These are phyloP conservation scores for Aspergillus pseudonomiae DNA, from an alignment of 2,329 filamentous ascomycete genomes.

Conservation along the genomic window DNA sequence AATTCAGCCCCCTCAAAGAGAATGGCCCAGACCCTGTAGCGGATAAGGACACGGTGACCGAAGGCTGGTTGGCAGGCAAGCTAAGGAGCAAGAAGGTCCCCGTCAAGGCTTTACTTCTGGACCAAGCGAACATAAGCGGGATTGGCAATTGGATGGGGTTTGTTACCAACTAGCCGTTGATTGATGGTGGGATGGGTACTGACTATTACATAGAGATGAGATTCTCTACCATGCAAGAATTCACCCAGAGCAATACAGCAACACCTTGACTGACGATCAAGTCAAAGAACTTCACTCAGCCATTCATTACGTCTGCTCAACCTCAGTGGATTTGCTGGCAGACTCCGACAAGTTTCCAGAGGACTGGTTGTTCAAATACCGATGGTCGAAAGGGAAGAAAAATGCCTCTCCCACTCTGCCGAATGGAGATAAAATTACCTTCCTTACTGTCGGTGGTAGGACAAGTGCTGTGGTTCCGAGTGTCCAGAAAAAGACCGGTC, in stretches of 20 bases:
- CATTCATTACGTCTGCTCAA: constrained; percentile 77
- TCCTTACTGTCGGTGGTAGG: constrained; percentile 85
- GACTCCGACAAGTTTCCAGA: constrained; percentile 84
- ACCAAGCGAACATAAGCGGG: constrained; percentile 86
- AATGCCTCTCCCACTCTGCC: constrained; percentile 68
- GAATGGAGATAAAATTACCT: constrained; percentile 81
- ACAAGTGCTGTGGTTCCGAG: constrained; percentile 87
- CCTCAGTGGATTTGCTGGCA: constrained; percentile 74
- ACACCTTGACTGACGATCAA: constrained; percentile 74
- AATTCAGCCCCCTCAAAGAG: constrained; percentile 77
- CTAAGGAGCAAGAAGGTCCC: constrained; percentile 78
- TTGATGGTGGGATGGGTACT: not conserved
- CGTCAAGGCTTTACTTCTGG: constrained; percentile 83
- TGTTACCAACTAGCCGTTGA: constrained; percentile 25
- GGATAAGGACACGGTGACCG: constrained; percentile 75
- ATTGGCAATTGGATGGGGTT: constrained; percentile 95
- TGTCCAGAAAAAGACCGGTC: constrained; percentile 79
- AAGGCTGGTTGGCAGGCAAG: constrained; percentile 72
- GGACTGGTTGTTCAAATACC: constrained; percentile 84
- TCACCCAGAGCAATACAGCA: constrained; percentile 90
- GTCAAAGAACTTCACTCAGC: constrained; percentile 71
- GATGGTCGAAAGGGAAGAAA: constrained; percentile 89
- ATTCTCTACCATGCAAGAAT: constrained; percentile 85
- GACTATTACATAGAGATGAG: constrained; percentile 64
- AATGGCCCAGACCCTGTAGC: constrained; percentile 93